Percentiles rank a stretch among this genome's conserved stretches.
Evolutionary conservation across 371 early-diverging fungal species (phyloP).

Genomic region (Saksenaea vasiformis): DNA sequence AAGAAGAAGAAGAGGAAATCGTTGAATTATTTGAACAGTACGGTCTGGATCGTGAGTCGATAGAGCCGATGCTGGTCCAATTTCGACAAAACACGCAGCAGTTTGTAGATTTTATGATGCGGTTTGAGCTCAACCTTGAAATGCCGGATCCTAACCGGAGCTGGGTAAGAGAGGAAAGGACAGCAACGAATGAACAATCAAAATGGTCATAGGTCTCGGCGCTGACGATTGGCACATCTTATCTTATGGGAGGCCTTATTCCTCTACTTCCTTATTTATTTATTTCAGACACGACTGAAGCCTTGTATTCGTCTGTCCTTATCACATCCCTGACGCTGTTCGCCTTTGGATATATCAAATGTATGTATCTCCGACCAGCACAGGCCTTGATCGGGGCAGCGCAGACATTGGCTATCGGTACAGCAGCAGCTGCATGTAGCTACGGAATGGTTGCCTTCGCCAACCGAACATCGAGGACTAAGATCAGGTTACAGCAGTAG

Average conservation of each 20-base stretch:
- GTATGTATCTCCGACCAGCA: constrained; percentile 53
- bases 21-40: constrained; percentile 63
- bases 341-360: constrained; percentile 70
- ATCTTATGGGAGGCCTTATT: constrained; percentile 70
- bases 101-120: constrained; percentile 79
- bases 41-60: constrained; percentile 54
- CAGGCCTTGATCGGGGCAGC: constrained; percentile 52
- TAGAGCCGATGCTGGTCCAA: constrained; percentile 60
- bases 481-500: background rate
- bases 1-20: constrained; percentile 69
- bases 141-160: constrained; percentile 61
- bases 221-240: constrained; percentile 67
- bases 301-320: constrained; percentile 53
- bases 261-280: constrained; percentile 71
- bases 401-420: constrained; percentile 65
- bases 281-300: constrained; percentile 38
- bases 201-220: constrained; percentile 52
- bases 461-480: constrained; percentile 9
- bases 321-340: constrained; percentile 63
- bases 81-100: constrained; percentile 58
- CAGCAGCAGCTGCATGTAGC: constrained; percentile 62
- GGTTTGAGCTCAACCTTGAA: constrained; percentile 70
- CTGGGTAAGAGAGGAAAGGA: constrained; percentile 47
- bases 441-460: constrained; percentile 44
- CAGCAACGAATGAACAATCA: background rate